Evolutionary conservation across 2,329 filamentous ascomycete species (phyloP).

Genomic region (Grosmannia huntii): DNA sequence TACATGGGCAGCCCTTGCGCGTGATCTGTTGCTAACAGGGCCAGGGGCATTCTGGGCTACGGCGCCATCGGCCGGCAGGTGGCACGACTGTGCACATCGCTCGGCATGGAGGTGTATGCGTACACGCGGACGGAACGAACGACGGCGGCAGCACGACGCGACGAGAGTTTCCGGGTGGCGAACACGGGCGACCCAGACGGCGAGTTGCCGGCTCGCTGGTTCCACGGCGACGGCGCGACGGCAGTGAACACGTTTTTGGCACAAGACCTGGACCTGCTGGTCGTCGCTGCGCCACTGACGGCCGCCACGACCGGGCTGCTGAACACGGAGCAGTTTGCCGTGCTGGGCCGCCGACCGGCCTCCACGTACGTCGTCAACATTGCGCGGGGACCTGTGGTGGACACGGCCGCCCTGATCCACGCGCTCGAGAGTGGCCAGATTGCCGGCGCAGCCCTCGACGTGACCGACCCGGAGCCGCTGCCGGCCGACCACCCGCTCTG

Average conservation of each 20-base stretch:
- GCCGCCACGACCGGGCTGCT: conserved; percentile 27
- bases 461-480: conserved; percentile 55
- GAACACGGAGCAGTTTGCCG: conserved; percentile 19
- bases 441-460: conserved; percentile 50
- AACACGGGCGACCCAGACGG: conserved; percentile 38
- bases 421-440: conserved; percentile 27
- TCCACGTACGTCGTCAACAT: conserved; percentile 48
- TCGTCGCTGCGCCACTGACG: conserved; percentile 29
- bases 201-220: conserved; percentile 28
- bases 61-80: conserved; percentile 30
- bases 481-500: conserved; percentile 47
- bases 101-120: conserved; percentile 56
- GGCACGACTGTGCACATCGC: conserved; percentile 37
- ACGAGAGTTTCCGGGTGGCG: conserved; percentile 50
- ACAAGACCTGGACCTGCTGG: conserved; percentile 28
- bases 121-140: conserved; percentile 42
- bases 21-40: background rate
- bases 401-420: conserved; percentile 32
- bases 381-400: conserved; percentile 29
- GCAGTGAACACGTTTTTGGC: conserved; percentile 27
- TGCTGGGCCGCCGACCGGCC: conserved; percentile 11
- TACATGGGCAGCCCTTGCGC: background rate
- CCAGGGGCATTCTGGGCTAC: conserved; percentile 28
- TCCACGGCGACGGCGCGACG: conserved; percentile 20
- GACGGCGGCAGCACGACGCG: conserved; percentile 45